phyloP scores from a whole-genome alignment of 78 protist genomes.

The Cavenderia fasciculata region DNA sequence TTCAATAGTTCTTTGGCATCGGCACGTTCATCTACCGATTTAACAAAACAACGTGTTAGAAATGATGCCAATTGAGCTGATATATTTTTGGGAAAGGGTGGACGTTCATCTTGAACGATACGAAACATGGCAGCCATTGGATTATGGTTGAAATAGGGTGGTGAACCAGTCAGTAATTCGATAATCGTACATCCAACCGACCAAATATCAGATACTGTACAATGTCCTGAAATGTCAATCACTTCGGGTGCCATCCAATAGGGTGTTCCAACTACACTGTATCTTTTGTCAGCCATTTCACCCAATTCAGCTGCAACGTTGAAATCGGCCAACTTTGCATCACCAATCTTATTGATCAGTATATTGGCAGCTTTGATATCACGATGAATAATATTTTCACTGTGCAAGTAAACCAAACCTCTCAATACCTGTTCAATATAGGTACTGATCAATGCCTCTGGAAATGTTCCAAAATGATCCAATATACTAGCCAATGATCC shows the following conservation, averaged over 20 bases:
- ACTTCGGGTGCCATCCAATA: conserved; percentile 97
- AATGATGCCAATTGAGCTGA: conserved; percentile 42
- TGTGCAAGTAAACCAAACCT: conserved; percentile 91
- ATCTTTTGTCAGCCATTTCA: conserved; percentile 62
- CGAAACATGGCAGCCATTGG: conserved; percentile 96
- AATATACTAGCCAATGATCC: conserved; percentile 91
- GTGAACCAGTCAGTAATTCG: conserved; percentile 95
- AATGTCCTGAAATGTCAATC: conserved; percentile 88
- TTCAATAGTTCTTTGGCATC: conserved; percentile 37
- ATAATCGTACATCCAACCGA: conserved; percentile 97
- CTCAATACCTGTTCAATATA: conserved; percentile 90
- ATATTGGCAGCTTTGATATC: conserved; percentile 93
- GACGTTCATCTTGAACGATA: conserved; percentile 96
- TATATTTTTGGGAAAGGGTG: conserved; percentile 93
- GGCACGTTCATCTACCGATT: conserved; percentile 37
- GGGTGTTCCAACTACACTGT: conserved; percentile 55
- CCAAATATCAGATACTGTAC: conserved; percentile 95
- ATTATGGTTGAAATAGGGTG: conserved; percentile 95
- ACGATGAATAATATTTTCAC: conserved; percentile 89
- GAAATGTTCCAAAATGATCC: conserved; percentile 91
- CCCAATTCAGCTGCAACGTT: conserved; percentile 90
- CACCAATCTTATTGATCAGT: conserved; percentile 83
- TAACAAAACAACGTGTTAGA: conserved; percentile 46
- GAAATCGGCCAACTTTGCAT: conserved; percentile 94
- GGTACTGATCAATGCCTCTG: conserved; percentile 86